A percentile compares a stretch with the other conserved stretches of the same genome.
Conservation (phyloP, 805 yeast genomes). For the Nakazawaea anatomiae region DNA sequence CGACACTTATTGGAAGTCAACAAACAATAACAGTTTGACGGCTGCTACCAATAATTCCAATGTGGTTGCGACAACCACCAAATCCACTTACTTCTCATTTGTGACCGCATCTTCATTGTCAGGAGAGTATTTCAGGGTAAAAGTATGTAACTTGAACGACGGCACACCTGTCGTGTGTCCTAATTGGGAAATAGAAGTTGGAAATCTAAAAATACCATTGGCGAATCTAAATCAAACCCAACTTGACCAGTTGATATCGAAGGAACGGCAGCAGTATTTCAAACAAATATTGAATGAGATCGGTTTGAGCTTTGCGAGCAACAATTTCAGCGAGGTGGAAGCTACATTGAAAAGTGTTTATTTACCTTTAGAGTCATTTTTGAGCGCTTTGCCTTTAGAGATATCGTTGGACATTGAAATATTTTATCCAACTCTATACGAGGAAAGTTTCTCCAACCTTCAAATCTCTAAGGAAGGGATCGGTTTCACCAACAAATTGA, state of each 20-base stretch:
- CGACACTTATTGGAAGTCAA: slow-evolving; percentile 96
- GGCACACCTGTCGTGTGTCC: slow-evolving; percentile 85
- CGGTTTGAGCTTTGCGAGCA: slow-evolving; percentile 27
- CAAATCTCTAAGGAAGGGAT: slow-evolving; percentile 13
- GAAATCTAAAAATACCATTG: slow-evolving; percentile 50
- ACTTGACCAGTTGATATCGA: slow-evolving; percentile 20
- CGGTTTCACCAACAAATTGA: slow-evolving; percentile 36
- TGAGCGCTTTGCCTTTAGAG: slow-evolving; percentile 47
- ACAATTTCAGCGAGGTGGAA: slow-evolving; percentile 31
- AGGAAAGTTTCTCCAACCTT: slow-evolving; percentile 23
- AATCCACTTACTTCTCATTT: slow-evolving; percentile 45
- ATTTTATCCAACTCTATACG: slow-evolving; percentile 59
- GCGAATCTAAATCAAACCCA: slow-evolving; percentile 51
- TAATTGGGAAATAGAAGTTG: slow-evolving; percentile 45
- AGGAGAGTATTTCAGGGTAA: slow-evolving; percentile 70
- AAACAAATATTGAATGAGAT: not conserved
- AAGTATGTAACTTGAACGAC: slow-evolving; percentile 70
- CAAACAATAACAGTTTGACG: slow-evolving; percentile 39
- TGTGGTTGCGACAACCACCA: slow-evolving; percentile 8
- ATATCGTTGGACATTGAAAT: slow-evolving; percentile 72
- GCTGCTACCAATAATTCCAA: slow-evolving; percentile 14
- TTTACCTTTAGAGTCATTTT: slow-evolving; percentile 54
- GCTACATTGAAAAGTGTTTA: slow-evolving; percentile 40
- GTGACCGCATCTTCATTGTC: slow-evolving; percentile 88
- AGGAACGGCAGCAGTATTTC: not conserved